Base-by-base conservation (phyloP, 441 rosid species). In the Gossypium gossypioides region DNA sequence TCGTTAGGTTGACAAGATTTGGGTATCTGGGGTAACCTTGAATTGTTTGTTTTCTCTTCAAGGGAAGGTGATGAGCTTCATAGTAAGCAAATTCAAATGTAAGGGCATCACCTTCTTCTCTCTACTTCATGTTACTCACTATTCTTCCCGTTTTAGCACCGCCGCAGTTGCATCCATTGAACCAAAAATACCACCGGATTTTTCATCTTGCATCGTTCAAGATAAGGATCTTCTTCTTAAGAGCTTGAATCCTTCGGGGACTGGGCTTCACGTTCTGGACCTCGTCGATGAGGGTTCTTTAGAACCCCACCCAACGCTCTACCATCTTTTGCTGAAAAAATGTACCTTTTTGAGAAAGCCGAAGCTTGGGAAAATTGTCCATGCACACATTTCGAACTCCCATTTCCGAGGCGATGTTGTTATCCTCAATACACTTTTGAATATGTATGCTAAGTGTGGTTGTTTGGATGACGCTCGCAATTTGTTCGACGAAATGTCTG, bases 261-360 rank as follows among this genome's bases (percentile, higher is more conserved):
- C 81, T 10, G 84, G 86, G 21, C 79, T 84, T 72, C 79, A 79
- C 46, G 77, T 84, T 77, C 83, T 84, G 4, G 84, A 86, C 81
- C 82, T 86, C 15, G 52, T 85, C 10, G 67, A 84, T 42, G 6
- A 71, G 37, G 78, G 81, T 55, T 75, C 79, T 44, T 61, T 82
- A 74, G 77, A 78, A 24, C 80, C 85, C 10, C 71, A 81, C 42
- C 79, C 75, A 52, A 51, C 77, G 51, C 57, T 83, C 32, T 86
- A 79, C 54, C 81, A 73, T 61, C 8, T 46, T 40, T 68, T 87
- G 81, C 78, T 85, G 12, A 82, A 71, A 72, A 85, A 68, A 78
- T 81, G 84, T 27, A 72, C 88, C 64, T 79, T 32, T 15, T 72
- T 82, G 52, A 75, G 64, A 58, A 83, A 73, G 70, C 69, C 82